Conservation (phyloP, 2,329 filamentous ascomycete species). For the Calonectria naviculata region DNA sequence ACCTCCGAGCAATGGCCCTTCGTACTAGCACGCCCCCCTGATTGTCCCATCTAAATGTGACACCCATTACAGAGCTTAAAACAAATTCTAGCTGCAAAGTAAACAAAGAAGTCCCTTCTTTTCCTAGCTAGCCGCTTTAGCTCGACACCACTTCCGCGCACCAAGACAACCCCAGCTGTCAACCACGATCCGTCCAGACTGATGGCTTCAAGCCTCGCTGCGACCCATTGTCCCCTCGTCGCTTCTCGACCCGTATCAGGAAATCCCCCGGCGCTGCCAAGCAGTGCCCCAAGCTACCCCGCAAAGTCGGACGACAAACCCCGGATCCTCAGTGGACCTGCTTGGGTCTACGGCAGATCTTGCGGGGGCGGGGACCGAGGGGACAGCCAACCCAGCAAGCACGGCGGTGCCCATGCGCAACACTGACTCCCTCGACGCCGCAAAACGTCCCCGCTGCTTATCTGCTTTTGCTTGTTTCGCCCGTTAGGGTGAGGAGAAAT, state of each 20-base stretch:
- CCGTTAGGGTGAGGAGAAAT: slow-evolving; percentile 3
- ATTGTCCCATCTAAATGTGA: background rate
- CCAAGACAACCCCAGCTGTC: background rate
- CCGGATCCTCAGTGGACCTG: slow-evolving; percentile 24
- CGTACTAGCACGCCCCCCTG: background rate
- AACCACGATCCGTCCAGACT: background rate
- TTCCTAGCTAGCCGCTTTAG: slow-evolving; percentile 6
- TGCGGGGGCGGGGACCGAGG: slow-evolving; percentile 30
- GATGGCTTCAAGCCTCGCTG: background rate
- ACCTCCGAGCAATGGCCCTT: background rate
- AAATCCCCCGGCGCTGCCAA: slow-evolving; percentile 36
- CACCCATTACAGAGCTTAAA: background rate
- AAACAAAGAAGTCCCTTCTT: background rate
- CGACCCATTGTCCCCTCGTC: slow-evolving; percentile 27
- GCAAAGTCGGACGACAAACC: slow-evolving; percentile 35
- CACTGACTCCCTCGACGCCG: background rate
- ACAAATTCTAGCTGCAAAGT: background rate
- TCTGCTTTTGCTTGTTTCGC: slow-evolving; percentile 1
- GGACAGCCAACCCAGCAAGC: slow-evolving; percentile 8
- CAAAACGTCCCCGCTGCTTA: slow-evolving; percentile 4
- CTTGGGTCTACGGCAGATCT: slow-evolving; percentile 34
- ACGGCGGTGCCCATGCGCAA: background rate
- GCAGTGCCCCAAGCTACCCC: slow-evolving; percentile 32
- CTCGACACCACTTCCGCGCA: background rate
- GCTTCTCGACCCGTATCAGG: slow-evolving; percentile 36